Conservation (phyloP, 768 basidiomycete species). For the Boletus huronensis region DNA sequence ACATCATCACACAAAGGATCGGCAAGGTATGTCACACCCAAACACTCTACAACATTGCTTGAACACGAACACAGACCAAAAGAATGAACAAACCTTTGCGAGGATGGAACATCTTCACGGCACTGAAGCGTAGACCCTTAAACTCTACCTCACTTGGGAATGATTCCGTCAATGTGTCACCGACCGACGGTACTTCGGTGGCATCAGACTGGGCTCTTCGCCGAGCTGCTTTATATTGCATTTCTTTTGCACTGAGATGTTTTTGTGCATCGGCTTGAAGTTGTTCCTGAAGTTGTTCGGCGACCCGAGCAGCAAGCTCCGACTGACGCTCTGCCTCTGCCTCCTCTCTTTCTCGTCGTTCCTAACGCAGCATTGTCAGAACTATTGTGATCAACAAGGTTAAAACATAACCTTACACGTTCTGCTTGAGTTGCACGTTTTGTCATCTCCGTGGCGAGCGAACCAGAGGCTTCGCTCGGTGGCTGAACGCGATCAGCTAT, state of each 20-base stretch:
- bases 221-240: slow-evolving; percentile 49
- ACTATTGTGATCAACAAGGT: neutral
- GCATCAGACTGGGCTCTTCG: slow-evolving; percentile 68
- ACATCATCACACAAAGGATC: slow-evolving; percentile 73
- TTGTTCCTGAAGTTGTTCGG: slow-evolving; percentile 60
- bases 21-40: slow-evolving; percentile 68
- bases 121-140: slow-evolving; percentile 55
- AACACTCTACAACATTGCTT: slow-evolving; percentile 41
- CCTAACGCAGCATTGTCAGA: slow-evolving; percentile 33
- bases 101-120: slow-evolving; percentile 71
- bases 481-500: slow-evolving; percentile 54
- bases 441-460: slow-evolving; percentile 77
- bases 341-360: slow-evolving; percentile 50
- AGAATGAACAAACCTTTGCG: slow-evolving; percentile 47
- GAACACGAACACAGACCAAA: neutral
- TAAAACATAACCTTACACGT: slow-evolving; percentile 39
- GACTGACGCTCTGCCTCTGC: slow-evolving; percentile 51
- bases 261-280: slow-evolving; percentile 63
- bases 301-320: slow-evolving; percentile 49
- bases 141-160: slow-evolving; percentile 58
- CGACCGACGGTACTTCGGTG: slow-evolving; percentile 54
- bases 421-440: slow-evolving; percentile 69
- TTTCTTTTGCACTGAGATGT: slow-evolving; percentile 44
- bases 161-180: slow-evolving; percentile 56
- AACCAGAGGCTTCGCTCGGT: slow-evolving; percentile 57